A percentile compares a stretch with the other conserved stretches of the same genome.
phyloP scores from a whole-genome alignment of 2,329 filamentous ascomycete genomes.

The Cladosporium sp. region DNA sequence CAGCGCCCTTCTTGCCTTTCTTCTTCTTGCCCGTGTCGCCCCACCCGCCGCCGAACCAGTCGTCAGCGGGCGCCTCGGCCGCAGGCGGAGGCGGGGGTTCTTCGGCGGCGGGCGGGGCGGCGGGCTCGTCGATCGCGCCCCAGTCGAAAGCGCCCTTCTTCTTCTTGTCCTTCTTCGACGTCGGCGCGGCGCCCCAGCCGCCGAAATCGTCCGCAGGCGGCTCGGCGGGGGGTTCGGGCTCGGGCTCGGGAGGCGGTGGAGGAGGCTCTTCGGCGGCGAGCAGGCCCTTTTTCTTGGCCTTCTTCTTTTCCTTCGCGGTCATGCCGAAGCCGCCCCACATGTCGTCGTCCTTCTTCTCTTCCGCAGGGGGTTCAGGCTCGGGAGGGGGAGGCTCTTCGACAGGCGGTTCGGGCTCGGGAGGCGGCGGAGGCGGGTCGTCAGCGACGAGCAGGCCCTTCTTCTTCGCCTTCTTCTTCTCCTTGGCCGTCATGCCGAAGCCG shows the following conservation, averaged over 20 bases:
- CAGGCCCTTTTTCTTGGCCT: conserved; percentile 37
- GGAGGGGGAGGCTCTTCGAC: conserved; percentile 20
- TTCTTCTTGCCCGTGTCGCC: conserved; percentile 24
- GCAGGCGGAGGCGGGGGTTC: conserved; percentile 20
- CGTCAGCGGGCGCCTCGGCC: conserved; percentile 18
- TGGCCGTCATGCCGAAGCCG: conserved; percentile 21
- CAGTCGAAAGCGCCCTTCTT: conserved; percentile 33
- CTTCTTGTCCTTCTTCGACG: conserved; percentile 50
- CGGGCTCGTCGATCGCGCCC: conserved; percentile 21
- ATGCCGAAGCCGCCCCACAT: conserved; percentile 27
- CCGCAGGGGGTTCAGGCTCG: conserved; percentile 29
- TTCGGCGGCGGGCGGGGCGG: conserved; percentile 9
- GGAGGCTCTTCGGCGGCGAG: conserved; percentile 14
- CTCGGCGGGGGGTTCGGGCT: conserved; percentile 17
- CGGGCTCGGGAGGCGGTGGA: conserved; percentile 20
- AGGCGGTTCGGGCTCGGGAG: conserved; percentile 15
- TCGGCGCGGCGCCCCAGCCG: conserved; percentile 47
- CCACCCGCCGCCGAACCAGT: conserved; percentile 26
- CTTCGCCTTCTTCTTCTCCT: conserved; percentile 34
- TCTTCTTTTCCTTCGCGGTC: conserved; percentile 41
- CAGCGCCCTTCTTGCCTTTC: conserved; percentile 25
- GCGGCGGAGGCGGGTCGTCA: background rate
- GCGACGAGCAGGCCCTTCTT: conserved; percentile 37
- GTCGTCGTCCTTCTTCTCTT: conserved; percentile 38
- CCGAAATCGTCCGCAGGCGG: conserved; percentile 39